Evolutionary conservation across 768 basidiomycete genomes (phyloP), one percentile per base, ranked within the genome.

Genomic region (Austroboletus festivus): DNA sequence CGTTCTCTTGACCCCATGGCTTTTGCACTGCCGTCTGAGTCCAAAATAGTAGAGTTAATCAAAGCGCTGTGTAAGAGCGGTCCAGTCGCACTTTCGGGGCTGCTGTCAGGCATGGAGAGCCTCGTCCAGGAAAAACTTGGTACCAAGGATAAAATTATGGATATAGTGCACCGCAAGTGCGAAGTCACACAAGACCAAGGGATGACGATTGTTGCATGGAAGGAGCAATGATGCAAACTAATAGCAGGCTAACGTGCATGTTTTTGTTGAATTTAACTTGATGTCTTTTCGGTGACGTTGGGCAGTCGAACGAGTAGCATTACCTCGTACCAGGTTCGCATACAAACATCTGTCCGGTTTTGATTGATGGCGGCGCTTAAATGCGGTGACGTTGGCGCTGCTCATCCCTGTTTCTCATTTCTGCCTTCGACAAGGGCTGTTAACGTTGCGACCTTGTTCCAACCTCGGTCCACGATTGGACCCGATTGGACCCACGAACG

Each of bases 21-120:
- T 30, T 76, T 76, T 58, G 79, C 80, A 46, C 73, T 99, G 39
- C 95, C 93, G 1, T 80, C 83, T 13, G 93, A 98, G 64, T 68
- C 72, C 37, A 82, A 85, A 55, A 83, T 99, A 53, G 73, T 78
- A 38, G 67, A 74, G 16, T 67, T 85, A 34, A 83, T 97, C 35
- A 74, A 28, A 47, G 31, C 52, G 15, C 44, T 43, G 4, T 61
- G 56, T 47, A 48, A 46, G 44, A 68, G 52, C 84, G 93, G 46
- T 69, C 77, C 59, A 42, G 56, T 55, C 19, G 26, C 55, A 6
- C 54, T 68, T 33, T 42, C 62, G 8, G 40, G 31, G 23, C 26
- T 68, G 18, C 58, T 68, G 26, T 53, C 46, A 15, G 41, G 54
- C 10, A 48, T 68, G 63, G 56, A 58, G 23, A 18, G 16, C 16